Conservation (phyloP, 768 basidiomycete genomes). For the Mycena amicta region DNA sequence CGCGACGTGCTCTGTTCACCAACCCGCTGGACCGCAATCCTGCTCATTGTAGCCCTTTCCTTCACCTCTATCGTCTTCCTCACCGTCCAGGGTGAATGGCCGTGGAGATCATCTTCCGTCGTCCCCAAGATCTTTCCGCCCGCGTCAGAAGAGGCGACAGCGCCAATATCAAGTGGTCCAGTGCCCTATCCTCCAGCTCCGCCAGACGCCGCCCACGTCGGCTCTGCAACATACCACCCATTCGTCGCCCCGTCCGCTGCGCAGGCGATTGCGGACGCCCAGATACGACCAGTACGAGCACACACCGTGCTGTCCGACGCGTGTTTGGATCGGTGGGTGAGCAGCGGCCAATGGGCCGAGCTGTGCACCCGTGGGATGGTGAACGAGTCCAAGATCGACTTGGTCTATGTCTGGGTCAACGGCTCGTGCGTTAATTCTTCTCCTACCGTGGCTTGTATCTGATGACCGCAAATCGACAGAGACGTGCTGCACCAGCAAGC, state of each 20-base stretch:
- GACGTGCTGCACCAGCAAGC: constrained; percentile 19
- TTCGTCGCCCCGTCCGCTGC: constrained; percentile 12
- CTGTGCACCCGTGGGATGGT: constrained; percentile 20
- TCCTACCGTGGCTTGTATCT: background rate
- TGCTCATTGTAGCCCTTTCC: constrained; percentile 17
- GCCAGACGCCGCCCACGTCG: background rate
- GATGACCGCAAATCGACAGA: background rate
- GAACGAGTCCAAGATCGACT: constrained; percentile 16
- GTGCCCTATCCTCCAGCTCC: background rate
- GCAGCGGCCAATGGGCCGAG: constrained; percentile 15
- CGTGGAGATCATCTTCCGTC: constrained; percentile 7
- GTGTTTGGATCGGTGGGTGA: constrained; percentile 22
- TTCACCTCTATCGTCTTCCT: constrained; percentile 14
- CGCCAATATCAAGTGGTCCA: background rate
- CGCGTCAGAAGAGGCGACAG: background rate
- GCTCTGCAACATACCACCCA: constrained; percentile 11
- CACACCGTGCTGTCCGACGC: constrained; percentile 14
- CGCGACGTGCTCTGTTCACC: constrained; percentile 6
- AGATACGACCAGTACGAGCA: constrained; percentile 16
- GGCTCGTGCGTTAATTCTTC: constrained; percentile 21
- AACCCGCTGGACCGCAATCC: constrained; percentile 15
- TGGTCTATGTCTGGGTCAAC: constrained; percentile 25
- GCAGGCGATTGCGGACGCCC: constrained; percentile 6
- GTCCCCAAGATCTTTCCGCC: background rate
- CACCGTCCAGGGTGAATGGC: constrained; percentile 3